These are phyloP conservation scores for Rhizopus sp. DNA, from an alignment of 371 early-diverging fungal genomes.

Conservation along the genomic window DNA sequence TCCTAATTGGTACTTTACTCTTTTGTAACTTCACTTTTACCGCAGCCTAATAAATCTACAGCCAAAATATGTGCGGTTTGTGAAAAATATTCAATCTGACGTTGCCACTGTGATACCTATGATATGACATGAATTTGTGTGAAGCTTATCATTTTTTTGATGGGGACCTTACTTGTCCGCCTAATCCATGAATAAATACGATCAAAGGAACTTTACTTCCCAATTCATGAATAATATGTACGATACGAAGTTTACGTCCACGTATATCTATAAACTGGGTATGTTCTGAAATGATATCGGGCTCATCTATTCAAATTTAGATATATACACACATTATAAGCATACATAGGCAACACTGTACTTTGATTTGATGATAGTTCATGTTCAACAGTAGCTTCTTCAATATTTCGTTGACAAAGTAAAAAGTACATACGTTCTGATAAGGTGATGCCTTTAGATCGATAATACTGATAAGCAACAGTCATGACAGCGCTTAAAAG, in stretches of 20 bases:
- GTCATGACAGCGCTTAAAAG: conserved; percentile 8
- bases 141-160: conserved; percentile 8
- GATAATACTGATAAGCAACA: conserved; percentile 11
- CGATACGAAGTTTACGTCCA: conserved; percentile 61
- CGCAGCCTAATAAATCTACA: conserved; percentile 70
- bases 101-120: conserved; percentile 67
- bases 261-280: conserved; percentile 59
- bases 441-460: conserved; percentile 15
- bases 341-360: conserved; percentile 14
- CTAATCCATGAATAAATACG: conserved; percentile 74
- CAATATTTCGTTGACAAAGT: conserved; percentile 37
- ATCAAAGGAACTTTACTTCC: conserved; percentile 68
- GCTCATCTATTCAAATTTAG: conserved; percentile 34
- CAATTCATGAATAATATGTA: conserved; percentile 68
- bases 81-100: conserved; percentile 70
- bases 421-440: conserved; percentile 38
- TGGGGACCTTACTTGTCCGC: conserved; percentile 62
- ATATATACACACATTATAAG: not conserved
- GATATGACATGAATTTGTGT: not conserved
- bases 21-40: conserved; percentile 56
- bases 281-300: conserved; percentile 43
- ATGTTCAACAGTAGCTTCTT: conserved; percentile 39
- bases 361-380: conserved; percentile 27
- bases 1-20: conserved; percentile 36
- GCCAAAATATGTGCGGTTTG: conserved; percentile 68